Evolutionary conservation across 441 rosid species (phyloP).

Genomic region (Mallotus japonicus): DNA sequence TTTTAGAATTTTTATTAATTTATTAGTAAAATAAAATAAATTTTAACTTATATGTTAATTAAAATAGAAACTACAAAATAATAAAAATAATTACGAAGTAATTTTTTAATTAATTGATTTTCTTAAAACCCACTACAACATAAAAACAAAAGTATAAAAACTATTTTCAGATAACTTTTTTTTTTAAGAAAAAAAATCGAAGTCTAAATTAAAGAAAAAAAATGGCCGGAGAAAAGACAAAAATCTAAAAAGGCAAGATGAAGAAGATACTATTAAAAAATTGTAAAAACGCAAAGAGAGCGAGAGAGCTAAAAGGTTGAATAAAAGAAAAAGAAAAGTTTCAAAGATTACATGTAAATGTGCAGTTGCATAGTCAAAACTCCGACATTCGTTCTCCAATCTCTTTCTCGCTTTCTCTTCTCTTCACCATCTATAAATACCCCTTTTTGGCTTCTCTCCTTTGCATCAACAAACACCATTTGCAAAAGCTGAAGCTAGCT

Average conservation of each 20-base stretch:
- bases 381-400: constrained; percentile 26
- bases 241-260: background rate
- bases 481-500: background rate
- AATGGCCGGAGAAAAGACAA: background rate
- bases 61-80: too few relatives aligned
- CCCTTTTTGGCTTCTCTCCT: constrained; percentile 1
- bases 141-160: too few relatives aligned
- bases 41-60: too few relatives aligned
- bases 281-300: background rate
- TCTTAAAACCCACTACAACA: too few relatives aligned
- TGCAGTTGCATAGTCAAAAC: constrained; percentile 12
- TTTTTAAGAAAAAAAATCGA: background rate
- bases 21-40: too few relatives aligned
- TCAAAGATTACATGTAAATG: constrained; percentile 17
- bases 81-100: too few relatives aligned
- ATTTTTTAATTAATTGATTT: too few relatives aligned
- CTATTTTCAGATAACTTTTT: too few relatives aligned
- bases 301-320: constrained; percentile 7
- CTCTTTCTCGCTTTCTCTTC: background rate
- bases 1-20: too few relatives aligned
- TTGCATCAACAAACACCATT: background rate
- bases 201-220: background rate
- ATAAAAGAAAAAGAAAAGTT: background rate
- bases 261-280: too few relatives aligned
- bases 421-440: constrained; percentile 34